Evolutionary conservation across 2,329 filamentous ascomycete species (phyloP), one percentile per base, ranked within the genome.

Genomic region (Grosmannia clavigera): DNA sequence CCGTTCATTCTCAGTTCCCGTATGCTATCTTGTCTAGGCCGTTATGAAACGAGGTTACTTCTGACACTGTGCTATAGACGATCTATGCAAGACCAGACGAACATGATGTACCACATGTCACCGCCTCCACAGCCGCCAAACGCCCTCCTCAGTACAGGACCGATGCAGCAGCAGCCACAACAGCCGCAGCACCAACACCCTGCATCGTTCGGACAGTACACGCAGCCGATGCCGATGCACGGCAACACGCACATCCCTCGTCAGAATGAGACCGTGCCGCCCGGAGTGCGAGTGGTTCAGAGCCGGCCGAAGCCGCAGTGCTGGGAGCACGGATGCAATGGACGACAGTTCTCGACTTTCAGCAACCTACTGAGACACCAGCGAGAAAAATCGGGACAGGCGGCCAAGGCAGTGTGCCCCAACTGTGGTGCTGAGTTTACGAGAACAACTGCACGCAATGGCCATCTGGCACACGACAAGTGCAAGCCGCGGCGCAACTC

Each of bases 281-380:
- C 50, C 3, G 76, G 83, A 65, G 84, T 89, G 48, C 80, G 88
- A 61, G 83, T 91, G 19, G 79, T 91, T 22, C 86, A 88, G 70
- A 85, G 84, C 66, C 82, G 88, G 65, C 90, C 90, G n/a, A 95
- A 95, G 74, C 91, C 92, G 54, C 90, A 95, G 70, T 96, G 92
- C 73, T 97, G 90, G 89, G 92, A 96, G 63, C 92, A 97, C 69
- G 92, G 92, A 12, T 97, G 92, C 77, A 96, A 96, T 68, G 92
- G 92, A 25, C 85, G 92, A 35, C 89, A 95, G 68, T 97, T 97
- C 70, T 95, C 90, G 22, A 96, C 92, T 3, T 96, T 96, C 70
- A 96, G 91, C 81, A 96, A 96, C 70, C 81, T 96, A 3, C 78
- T 96, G 46, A 82, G 92, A 64, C 92, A 97, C 71, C 92, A 96